A percentile compares a stretch with the other conserved stretches of the same genome.
These are phyloP conservation scores for Sergeia podlipaevii DNA, from an alignment of 208 protist species.

Conservation along the genomic window DNA sequence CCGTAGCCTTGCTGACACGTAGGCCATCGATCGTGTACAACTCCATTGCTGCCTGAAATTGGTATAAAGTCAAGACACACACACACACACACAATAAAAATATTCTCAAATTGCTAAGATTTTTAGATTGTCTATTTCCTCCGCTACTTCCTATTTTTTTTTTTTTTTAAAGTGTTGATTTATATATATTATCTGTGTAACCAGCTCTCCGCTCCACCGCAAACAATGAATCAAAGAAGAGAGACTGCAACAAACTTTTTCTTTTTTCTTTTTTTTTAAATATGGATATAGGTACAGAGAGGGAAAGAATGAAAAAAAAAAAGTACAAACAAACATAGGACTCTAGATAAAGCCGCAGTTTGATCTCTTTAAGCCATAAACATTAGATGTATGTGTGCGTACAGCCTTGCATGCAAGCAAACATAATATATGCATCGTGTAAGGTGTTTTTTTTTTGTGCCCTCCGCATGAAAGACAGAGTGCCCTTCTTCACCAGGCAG, in stretches of 20 bases:
- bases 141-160: not conserved
- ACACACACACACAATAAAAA: not conserved
- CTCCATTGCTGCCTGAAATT: constrained; percentile 12
- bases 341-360: not conserved
- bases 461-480: not conserved
- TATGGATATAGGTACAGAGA: not conserved
- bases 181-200: too few species aligned
- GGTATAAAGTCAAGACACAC: not conserved
- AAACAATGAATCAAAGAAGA: not conserved
- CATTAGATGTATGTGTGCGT: not conserved
- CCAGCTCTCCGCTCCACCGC: too few species aligned
- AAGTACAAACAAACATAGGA: not conserved
- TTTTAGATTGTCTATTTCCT: not conserved
- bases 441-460: not conserved
- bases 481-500: not conserved
- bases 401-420: not conserved
- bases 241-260: constrained; percentile 10
- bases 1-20: constrained; percentile 4
- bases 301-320: not conserved
- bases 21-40: constrained; percentile 44
- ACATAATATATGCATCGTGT: not conserved
- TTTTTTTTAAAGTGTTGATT: too few species aligned
- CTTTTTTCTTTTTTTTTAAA: constrained; percentile 9
- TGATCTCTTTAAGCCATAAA: not conserved
- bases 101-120: not conserved